Percentiles rank a stretch among this genome's conserved stretches.
These are phyloP conservation scores for Rhodotorula sp. DNA, from an alignment of 1,284 basidiomycete genomes.

Conservation along the genomic window DNA sequence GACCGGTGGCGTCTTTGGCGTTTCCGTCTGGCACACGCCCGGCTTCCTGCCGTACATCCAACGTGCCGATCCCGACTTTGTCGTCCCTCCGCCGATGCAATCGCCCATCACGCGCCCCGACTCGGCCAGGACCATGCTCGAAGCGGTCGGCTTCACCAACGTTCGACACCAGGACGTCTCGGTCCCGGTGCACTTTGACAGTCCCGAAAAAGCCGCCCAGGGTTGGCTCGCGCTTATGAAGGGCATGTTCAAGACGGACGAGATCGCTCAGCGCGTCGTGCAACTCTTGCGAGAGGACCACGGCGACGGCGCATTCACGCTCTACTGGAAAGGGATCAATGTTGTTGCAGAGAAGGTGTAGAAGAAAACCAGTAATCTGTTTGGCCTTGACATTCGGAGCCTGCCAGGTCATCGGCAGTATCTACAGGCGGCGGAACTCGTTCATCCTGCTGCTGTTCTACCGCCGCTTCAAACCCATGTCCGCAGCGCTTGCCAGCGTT, in stretches of 20 bases:
- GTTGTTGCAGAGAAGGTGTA: constrained; percentile 6
- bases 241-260: not conserved
- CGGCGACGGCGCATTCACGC: not conserved
- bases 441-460: too few relatives aligned
- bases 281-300: not conserved
- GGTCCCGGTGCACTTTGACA: not conserved
- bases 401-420: too few relatives aligned
- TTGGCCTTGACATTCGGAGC: too few relatives aligned
- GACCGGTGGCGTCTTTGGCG: not conserved
- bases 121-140: not conserved
- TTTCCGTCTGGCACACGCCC: constrained; percentile 4
- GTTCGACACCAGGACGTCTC: not conserved
- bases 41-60: constrained; percentile 12
- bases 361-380: too few relatives aligned
- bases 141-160: not conserved
- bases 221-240: not conserved
- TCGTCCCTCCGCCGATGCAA: not conserved
- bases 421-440: too few relatives aligned
- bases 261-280: not conserved
- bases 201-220: not conserved
- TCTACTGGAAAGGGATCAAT: constrained; percentile 1
- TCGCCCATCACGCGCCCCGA: not conserved
- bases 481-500: too few relatives aligned
- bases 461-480: too few relatives aligned
- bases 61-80: constrained; percentile 1